A percentile compares a stretch with the other conserved stretches of the same genome.
These are phyloP conservation scores for Olyra latifolia DNA, from an alignment of 176 grass and related monocot genomes.

Conservation along the genomic window DNA sequence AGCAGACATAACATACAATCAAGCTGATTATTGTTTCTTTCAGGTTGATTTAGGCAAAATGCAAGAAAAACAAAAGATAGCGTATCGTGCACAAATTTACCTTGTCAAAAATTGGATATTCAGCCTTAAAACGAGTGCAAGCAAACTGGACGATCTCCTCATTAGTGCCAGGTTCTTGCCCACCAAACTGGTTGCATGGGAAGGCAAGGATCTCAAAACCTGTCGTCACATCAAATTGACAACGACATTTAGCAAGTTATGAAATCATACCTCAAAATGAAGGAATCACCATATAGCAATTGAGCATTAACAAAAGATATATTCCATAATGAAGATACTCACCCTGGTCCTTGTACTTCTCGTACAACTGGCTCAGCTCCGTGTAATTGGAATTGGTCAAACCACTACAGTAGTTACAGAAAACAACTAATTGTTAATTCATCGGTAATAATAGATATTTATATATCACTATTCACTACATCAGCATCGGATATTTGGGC, in stretches of 20 bases:
- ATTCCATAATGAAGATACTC: conserved; percentile 15
- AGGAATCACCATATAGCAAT: not conserved
- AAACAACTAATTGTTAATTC: conserved; percentile 11
- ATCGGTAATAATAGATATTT: not conserved
- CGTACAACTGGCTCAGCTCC: conserved; percentile 62
- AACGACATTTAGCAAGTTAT: conserved; percentile 12
- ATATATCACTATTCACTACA: conserved; percentile 5
- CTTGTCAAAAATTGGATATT: conserved; percentile 94
- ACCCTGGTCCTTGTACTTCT: conserved; percentile 78
- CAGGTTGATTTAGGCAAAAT: not conserved
- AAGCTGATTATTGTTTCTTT: not conserved
- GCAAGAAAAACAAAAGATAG: not conserved
- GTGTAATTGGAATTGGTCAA: conserved; percentile 83
- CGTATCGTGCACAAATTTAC: conserved; percentile 20
- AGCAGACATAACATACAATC: not conserved
- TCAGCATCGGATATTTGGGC: not conserved
- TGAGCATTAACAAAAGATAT: not conserved
- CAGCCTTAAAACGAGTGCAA: conserved; percentile 85
- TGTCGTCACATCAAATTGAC: conserved; percentile 31
- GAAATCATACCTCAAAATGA: not conserved
- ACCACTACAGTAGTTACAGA: conserved; percentile 44
- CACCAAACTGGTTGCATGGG: conserved; percentile 92
- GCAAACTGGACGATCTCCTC: conserved; percentile 86
- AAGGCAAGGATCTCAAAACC: conserved; percentile 93
- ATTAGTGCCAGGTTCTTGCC: conserved; percentile 82